These are phyloP conservation scores for Choiromyces venosus DNA, from an alignment of 495 filamentous ascomycete species.

Conservation along the genomic window DNA sequence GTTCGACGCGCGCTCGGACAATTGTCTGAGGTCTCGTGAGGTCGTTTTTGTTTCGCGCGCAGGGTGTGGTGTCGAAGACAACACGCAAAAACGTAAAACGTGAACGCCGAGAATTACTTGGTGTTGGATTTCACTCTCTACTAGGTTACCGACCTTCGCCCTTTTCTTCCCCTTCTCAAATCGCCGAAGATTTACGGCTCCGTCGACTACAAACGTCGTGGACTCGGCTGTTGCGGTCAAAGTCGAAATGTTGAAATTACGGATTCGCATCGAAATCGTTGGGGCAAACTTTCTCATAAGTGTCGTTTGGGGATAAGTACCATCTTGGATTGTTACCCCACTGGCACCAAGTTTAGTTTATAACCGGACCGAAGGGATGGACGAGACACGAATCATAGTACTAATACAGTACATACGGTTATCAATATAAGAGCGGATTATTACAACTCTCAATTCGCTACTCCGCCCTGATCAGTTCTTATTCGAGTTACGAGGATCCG, in stretches of 20 bases:
- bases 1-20: not conserved
- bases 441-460: not conserved
- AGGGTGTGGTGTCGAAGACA: not conserved
- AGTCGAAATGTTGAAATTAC: not conserved
- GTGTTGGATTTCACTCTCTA: not conserved
- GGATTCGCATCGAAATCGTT: not conserved
- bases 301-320: not conserved
- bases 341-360: slow-evolving; percentile 1
- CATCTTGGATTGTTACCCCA: not conserved
- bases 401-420: not conserved
- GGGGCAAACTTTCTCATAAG: not conserved
- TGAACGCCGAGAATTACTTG: not conserved
- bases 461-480: not conserved
- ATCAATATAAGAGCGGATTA: not conserved
- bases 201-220: not conserved
- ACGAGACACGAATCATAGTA: not conserved
- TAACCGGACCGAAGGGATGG: not conserved
- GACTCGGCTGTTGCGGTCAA: not conserved
- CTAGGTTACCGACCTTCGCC: not conserved
- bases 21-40: not conserved
- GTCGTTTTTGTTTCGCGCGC: not conserved
- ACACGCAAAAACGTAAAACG: not conserved
- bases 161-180: not conserved
- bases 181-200: not conserved
- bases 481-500: not conserved